Conservation (phyloP, 805 yeast species). For the Wickerhamiella spandovensis region DNA sequence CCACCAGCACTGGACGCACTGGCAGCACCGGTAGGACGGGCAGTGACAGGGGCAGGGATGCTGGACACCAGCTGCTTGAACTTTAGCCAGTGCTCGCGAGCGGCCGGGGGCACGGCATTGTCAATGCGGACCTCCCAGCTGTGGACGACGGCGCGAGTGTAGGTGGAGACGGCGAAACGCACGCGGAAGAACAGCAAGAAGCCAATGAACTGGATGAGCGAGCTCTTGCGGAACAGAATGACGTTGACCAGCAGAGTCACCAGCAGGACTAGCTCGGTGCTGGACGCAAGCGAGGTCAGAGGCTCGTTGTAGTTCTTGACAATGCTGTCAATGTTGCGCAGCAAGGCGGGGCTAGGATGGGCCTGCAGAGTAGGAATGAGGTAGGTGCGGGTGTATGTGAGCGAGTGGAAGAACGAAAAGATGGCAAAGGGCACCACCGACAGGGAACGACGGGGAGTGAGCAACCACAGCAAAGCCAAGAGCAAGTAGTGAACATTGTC, state of each 20-base stretch:
- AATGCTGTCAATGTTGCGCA: constrained; percentile 30
- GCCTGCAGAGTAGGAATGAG: constrained; percentile 47
- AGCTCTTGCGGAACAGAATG: constrained; percentile 45
- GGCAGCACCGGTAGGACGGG: neutral
- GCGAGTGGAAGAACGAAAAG: constrained; percentile 70
- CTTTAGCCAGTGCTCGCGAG: constrained; percentile 38
- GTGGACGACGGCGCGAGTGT: constrained; percentile 57
- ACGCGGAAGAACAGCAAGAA: constrained; percentile 52
- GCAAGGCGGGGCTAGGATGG: constrained; percentile 17
- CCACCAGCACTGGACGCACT: neutral
- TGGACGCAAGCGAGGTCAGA: constrained; percentile 47
- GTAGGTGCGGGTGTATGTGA: constrained; percentile 53
- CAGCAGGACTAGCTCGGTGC: constrained; percentile 36
- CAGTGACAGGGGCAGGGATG: constrained; percentile 8
- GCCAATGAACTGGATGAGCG: constrained; percentile 41
- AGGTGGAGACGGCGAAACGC: constrained; percentile 62
- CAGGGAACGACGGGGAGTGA: constrained; percentile 46
- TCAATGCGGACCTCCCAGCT: constrained; percentile 55
- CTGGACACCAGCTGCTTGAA: constrained; percentile 26
- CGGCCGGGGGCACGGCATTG: constrained; percentile 39
- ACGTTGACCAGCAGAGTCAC: constrained; percentile 30
- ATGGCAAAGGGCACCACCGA: constrained; percentile 61
- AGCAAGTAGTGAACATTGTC: constrained; percentile 64
- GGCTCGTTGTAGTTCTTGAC: constrained; percentile 43
- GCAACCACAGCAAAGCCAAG: constrained; percentile 40